Conservation (phyloP, 2,329 filamentous ascomycete genomes). For the Claviceps humidiphila region DNA sequence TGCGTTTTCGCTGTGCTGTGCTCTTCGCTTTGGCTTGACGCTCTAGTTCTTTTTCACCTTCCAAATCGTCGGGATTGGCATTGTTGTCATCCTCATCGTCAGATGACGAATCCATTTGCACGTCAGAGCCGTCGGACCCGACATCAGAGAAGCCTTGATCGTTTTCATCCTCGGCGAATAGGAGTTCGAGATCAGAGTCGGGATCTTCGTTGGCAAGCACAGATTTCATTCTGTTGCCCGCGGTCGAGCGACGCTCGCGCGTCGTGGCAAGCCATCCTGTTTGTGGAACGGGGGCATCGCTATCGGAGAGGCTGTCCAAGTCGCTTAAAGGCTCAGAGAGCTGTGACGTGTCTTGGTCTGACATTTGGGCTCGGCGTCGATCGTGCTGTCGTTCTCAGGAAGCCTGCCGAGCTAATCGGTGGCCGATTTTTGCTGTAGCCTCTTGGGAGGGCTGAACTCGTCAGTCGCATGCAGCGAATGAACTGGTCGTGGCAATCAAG, state of each 20-base stretch:
- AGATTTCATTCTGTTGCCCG: conserved; percentile 70
- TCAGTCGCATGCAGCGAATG: background rate
- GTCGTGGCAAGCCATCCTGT: conserved; percentile 62
- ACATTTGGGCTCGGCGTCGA: conserved; percentile 18
- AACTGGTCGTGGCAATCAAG: background rate
- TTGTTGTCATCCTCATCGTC: conserved; percentile 65
- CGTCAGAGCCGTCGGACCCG: conserved; percentile 56
- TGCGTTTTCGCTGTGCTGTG: conserved; percentile 61
- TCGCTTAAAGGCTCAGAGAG: conserved; percentile 15
- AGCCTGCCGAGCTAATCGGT: no score
- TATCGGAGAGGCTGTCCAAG: conserved; percentile 19
- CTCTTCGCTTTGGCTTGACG: conserved; percentile 58
- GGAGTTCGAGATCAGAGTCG: conserved; percentile 54
- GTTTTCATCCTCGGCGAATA: conserved; percentile 63
- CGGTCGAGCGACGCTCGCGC: conserved; percentile 64
- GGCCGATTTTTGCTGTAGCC: background rate
- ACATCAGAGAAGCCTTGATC: conserved; percentile 58
- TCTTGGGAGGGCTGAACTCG: background rate
- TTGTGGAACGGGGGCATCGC: conserved; percentile 22
- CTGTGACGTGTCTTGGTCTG: conserved; percentile 20
- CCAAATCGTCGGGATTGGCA: conserved; percentile 50
- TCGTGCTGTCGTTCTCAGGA: conserved; percentile 9
- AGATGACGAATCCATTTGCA: conserved; percentile 74
- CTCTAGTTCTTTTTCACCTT: conserved; percentile 79
- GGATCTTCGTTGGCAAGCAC: conserved; percentile 64